Evolutionary conservation across 306 rosid genomes (phyloP).

Genomic region (Sesbania bispinosa): DNA sequence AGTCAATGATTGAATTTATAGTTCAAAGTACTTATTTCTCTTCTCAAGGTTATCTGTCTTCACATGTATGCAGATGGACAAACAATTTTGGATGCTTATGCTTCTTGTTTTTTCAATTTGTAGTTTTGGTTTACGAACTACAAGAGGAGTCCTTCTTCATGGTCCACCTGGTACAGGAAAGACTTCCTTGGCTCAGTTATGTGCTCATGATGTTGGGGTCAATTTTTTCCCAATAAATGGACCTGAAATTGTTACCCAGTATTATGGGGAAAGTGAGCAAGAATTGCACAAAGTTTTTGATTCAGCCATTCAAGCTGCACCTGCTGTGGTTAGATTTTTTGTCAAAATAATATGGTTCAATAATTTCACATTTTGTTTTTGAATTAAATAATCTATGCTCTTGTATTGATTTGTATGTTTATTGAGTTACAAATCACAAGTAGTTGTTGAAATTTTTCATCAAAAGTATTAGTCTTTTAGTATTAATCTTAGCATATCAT

Average conservation of each 20-base stretch:
- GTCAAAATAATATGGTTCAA: background rate
- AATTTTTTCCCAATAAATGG: conserved; percentile 70
- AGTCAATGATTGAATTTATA: conserved; percentile 13
- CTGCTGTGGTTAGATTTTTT: conserved; percentile 80
- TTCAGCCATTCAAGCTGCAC: conserved; percentile 71
- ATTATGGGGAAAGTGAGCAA: conserved; percentile 87
- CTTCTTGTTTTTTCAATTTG: conserved; percentile 22
- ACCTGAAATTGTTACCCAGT: conserved; percentile 73
- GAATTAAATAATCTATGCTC: conserved; percentile 15
- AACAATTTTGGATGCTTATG: conserved; percentile 23
- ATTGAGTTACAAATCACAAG: conserved; percentile 9
- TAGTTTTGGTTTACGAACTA: conserved; percentile 75
- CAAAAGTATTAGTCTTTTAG: background rate
- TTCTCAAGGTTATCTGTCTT: conserved; percentile 3
- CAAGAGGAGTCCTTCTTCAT: conserved; percentile 90
- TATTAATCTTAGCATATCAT: background rate
- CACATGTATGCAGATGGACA: conserved; percentile 2
- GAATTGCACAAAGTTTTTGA: conserved; percentile 63
- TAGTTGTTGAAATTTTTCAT: background rate
- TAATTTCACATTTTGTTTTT: conserved; percentile 25
- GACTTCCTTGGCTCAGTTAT: conserved; percentile 72
- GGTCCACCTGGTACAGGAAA: conserved; percentile 99
- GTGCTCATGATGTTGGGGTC: conserved; percentile 73
- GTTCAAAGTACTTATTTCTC: background rate
- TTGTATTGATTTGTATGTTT: background rate